These are phyloP conservation scores for Leccinum subrobustum DNA, from an alignment of 1,284 basidiomycete species.

Conservation along the genomic window DNA sequence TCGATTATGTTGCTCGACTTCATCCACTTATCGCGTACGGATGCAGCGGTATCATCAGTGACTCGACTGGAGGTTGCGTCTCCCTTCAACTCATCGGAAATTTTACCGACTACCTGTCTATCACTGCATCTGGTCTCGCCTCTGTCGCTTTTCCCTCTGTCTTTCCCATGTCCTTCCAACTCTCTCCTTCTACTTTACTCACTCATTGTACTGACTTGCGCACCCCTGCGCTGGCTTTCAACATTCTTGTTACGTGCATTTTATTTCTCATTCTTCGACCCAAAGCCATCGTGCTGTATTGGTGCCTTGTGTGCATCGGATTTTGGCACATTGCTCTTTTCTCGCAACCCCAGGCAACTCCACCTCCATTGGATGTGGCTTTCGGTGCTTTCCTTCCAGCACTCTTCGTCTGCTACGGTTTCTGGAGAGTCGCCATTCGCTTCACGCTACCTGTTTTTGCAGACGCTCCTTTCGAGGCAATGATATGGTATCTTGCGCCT, in stretches of 20 bases:
- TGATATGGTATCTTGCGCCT: constrained; percentile 72
- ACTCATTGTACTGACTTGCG: constrained; percentile 73
- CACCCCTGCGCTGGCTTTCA: constrained; percentile 66
- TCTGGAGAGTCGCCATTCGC: constrained; percentile 78
- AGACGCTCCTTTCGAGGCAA: constrained; percentile 68
- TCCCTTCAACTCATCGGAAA: constrained; percentile 67
- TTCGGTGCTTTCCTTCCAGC: constrained; percentile 79
- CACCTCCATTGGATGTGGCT: constrained; percentile 65
- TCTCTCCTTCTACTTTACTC: constrained; percentile 46
- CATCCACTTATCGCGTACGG: constrained; percentile 3
- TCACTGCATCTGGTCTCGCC: constrained; percentile 59
- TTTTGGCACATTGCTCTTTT: constrained; percentile 87
- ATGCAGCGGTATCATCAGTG: constrained; percentile 63
- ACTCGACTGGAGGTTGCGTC: constrained; percentile 76
- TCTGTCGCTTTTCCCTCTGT: constrained; percentile 73
- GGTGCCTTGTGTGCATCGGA: constrained; percentile 81
- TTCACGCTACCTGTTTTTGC: constrained; percentile 74
- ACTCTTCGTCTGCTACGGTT: constrained; percentile 76
- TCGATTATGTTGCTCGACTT: background rate
- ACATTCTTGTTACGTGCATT: constrained; percentile 62
- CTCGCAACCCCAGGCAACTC: constrained; percentile 70
- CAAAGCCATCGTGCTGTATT: constrained; percentile 67
- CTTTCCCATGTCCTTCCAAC: constrained; percentile 65
- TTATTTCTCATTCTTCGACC: constrained; percentile 77
- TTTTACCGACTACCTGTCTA: constrained; percentile 66